Evolutionary conservation across 1,139 yeast species (phyloP).

Genomic region (Debaryomyces psychrophilus): DNA sequence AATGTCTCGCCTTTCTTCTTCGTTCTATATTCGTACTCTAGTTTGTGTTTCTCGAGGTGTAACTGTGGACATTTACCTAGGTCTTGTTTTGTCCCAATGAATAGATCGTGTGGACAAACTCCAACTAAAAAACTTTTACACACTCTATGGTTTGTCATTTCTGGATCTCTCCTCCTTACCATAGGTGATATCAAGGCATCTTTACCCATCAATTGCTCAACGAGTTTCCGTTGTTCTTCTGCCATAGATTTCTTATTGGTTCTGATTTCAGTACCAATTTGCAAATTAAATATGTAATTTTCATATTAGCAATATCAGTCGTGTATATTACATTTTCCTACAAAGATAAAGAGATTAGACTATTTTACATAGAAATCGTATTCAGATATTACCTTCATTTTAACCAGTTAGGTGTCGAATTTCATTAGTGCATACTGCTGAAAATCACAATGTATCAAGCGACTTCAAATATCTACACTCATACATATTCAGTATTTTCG

Average conservation of each 20-base stretch:
- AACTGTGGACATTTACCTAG: constrained; percentile 78
- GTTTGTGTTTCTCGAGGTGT: constrained; percentile 75
- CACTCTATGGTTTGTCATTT: constrained; percentile 66
- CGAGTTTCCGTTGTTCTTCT: constrained; percentile 71
- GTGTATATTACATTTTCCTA: not conserved
- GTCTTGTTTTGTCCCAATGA: constrained; percentile 82
- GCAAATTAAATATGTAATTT: not conserved
- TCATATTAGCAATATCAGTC: constrained; percentile 3
- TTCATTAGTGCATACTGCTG: no score
- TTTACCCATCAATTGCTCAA: constrained; percentile 84
- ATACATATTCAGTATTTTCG: no score
- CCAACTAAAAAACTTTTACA: constrained; percentile 86
- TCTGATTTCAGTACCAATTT: not conserved
- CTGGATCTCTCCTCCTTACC: constrained; percentile 43
- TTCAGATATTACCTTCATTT: no score
- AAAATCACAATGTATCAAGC: no score
- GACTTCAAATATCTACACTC: no score
- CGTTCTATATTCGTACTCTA: constrained; percentile 67
- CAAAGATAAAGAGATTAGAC: not conserved
- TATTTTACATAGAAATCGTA: not conserved
- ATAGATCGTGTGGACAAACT: constrained; percentile 85
- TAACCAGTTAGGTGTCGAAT: no score
- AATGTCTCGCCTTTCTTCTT: constrained; percentile 56
- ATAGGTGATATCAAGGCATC: constrained; percentile 50
- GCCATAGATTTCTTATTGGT: constrained; percentile 38